Conservation (phyloP, 2,329 filamentous ascomycete genomes). For the Polychaeton citri region DNA sequence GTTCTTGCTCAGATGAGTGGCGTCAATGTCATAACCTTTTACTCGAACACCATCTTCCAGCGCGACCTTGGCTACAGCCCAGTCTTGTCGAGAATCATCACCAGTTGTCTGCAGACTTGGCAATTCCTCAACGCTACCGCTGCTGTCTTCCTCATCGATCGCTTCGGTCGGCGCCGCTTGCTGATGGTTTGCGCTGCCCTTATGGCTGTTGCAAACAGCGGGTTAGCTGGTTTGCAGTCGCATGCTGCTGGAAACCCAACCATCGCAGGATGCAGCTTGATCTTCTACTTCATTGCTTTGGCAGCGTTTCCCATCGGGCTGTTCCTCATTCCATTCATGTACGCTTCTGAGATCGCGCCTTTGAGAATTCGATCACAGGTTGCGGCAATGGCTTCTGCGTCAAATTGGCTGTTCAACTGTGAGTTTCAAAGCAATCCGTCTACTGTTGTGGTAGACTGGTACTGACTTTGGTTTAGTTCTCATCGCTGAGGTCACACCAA, state of each 20-base stretch:
- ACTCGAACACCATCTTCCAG: conserved; percentile 13
- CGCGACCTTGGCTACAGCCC: conserved; percentile 9
- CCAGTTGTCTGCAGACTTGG: conserved; percentile 15
- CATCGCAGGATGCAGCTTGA: conserved; percentile 11
- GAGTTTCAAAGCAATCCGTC: not conserved
- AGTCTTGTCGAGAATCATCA: conserved; percentile 11
- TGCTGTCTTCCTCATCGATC: conserved; percentile 17
- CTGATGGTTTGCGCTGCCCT: conserved; percentile 15
- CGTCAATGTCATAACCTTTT: conserved; percentile 16
- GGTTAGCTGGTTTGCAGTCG: conserved; percentile 11
- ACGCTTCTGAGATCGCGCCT: conserved; percentile 20
- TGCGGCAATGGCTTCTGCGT: conserved; percentile 28
- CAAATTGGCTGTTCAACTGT: conserved; percentile 49
- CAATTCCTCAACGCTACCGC: conserved; percentile 14
- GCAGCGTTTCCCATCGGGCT: conserved; percentile 16
- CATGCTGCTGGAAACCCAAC: conserved; percentile 6
- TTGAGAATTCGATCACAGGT: conserved; percentile 16
- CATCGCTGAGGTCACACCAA: conserved; percentile 32
- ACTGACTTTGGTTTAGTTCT: conserved; percentile 4
- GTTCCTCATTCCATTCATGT: conserved; percentile 21
- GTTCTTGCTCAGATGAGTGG: conserved; percentile 13
- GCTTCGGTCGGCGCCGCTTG: conserved; percentile 16
- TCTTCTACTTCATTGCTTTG: conserved; percentile 16
- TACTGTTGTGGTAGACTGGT: not conserved
- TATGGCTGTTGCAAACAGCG: conserved; percentile 14